These are phyloP conservation scores for Glonium stellatum DNA, from an alignment of 495 filamentous ascomycete genomes.

Conservation along the genomic window DNA sequence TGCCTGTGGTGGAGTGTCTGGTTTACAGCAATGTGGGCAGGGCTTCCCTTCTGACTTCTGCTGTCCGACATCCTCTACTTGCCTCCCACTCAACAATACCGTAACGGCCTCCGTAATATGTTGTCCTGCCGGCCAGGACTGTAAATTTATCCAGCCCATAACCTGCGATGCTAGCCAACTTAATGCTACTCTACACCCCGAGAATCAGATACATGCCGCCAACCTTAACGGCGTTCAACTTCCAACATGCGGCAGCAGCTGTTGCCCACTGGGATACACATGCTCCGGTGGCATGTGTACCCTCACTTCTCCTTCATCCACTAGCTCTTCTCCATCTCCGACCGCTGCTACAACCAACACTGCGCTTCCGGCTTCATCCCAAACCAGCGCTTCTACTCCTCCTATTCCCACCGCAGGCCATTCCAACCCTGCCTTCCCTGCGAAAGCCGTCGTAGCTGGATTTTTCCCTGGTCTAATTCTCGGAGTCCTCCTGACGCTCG, in stretches of 20 bases:
- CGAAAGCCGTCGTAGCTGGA: constrained; percentile 49
- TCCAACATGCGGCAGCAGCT: constrained; percentile 40
- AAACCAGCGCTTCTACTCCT: constrained; percentile 22
- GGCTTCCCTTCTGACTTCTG: constrained; percentile 66
- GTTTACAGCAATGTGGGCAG: constrained; percentile 46
- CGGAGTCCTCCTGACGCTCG: constrained; percentile 44
- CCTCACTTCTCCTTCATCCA: constrained; percentile 23
- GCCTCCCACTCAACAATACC: constrained; percentile 54
- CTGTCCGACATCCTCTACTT: constrained; percentile 57
- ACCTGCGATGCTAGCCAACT: constrained; percentile 62
- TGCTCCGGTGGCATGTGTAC: constrained; percentile 48
- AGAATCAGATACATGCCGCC: constrained; percentile 63
- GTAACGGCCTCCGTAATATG: constrained; percentile 62
- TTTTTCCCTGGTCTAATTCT: constrained; percentile 57
- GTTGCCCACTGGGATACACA: constrained; percentile 73
- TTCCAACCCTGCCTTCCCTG: constrained; percentile 42
- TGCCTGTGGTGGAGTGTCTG: constrained; percentile 41
- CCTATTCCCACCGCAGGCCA: constrained; percentile 13
- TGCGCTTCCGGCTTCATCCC: constrained; percentile 37
- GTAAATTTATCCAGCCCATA: constrained; percentile 60
- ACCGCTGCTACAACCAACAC: constrained; percentile 31
- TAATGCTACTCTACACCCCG: constrained; percentile 55
- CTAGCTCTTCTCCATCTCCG: constrained; percentile 19
- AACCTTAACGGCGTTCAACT: constrained; percentile 51
- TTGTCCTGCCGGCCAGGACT: constrained; percentile 60